Conservation (phyloP, 2,329 filamentous ascomycete species). For the Trichoderma citrinoviride region DNA sequence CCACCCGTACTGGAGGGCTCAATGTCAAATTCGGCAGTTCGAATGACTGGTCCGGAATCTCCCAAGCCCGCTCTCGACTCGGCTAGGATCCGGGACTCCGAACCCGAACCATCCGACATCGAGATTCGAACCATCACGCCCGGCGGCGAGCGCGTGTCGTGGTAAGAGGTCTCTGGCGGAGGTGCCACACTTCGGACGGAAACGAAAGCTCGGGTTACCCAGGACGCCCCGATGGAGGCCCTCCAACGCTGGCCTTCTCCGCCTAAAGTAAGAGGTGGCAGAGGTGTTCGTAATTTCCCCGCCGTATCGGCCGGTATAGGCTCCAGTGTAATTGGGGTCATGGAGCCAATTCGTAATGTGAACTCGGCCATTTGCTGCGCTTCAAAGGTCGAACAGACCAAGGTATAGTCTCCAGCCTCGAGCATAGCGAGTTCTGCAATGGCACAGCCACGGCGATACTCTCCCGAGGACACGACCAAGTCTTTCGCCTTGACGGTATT, state of each 20-base stretch:
- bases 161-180: conserved; percentile 24
- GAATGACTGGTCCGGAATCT: conserved; percentile 63
- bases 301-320: conserved; percentile 71
- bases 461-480: conserved; percentile 78
- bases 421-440: conserved; percentile 62
- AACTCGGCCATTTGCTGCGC: conserved; percentile 73
- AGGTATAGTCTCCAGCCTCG: conserved; percentile 73
- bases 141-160: conserved; percentile 36
- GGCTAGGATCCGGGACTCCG: conserved; percentile 62
- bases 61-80: conserved; percentile 71
- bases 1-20: conserved; percentile 56
- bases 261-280: conserved; percentile 55
- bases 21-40: conserved; percentile 72
- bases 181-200: conserved; percentile 34
- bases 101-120: conserved; percentile 69
- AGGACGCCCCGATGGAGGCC: conserved; percentile 39
- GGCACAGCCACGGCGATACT: conserved; percentile 79
- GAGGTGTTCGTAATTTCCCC: conserved; percentile 63
- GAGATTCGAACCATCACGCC: conserved; percentile 63
- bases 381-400: conserved; percentile 90
- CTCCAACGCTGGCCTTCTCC: conserved; percentile 41
- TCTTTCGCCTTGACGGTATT: conserved; percentile 69
- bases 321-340: conserved; percentile 52
- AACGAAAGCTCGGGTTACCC: conserved; percentile 56
- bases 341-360: conserved; percentile 69